phyloP scores from a whole-genome alignment of 306 rosid genomes.

The Styphnolobium japonicum region DNA sequence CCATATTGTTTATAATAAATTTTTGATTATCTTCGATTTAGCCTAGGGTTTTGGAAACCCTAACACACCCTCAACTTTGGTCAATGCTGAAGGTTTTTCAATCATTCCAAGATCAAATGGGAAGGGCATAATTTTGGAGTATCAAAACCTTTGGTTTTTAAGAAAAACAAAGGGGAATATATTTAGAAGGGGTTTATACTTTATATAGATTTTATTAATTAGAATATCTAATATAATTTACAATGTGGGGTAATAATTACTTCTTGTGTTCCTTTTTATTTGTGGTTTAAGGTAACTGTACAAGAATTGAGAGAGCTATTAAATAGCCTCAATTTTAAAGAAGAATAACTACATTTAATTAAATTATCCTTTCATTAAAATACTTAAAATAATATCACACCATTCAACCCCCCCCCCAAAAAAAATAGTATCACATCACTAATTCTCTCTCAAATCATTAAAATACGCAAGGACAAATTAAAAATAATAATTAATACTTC shows the following conservation, averaged over 20 bases:
- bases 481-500: no score
- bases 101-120: conserved; percentile 1
- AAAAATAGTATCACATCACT: no score
- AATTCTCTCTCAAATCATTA: no score
- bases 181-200: neutral
- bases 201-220: neutral
- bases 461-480: no score
- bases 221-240: conserved; percentile 8
- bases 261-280: no score
- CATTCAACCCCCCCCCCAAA: no score
- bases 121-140: neutral
- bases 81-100: conserved; percentile 15
- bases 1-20: conserved; percentile 20
- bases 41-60: conserved; percentile 56
- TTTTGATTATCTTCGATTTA: conserved; percentile 27
- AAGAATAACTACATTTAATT: no score
- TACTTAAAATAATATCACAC: no score
- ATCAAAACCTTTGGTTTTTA: neutral
- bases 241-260: conserved; percentile 29
- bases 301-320: no score
- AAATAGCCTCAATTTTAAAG: no score
- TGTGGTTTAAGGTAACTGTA: no score
- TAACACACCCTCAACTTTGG: conserved; percentile 21
- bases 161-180: neutral
- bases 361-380: no score